phyloP scores from a whole-genome alignment of 2,329 filamentous ascomycete genomes.

The Alternaria tenuissima region DNA sequence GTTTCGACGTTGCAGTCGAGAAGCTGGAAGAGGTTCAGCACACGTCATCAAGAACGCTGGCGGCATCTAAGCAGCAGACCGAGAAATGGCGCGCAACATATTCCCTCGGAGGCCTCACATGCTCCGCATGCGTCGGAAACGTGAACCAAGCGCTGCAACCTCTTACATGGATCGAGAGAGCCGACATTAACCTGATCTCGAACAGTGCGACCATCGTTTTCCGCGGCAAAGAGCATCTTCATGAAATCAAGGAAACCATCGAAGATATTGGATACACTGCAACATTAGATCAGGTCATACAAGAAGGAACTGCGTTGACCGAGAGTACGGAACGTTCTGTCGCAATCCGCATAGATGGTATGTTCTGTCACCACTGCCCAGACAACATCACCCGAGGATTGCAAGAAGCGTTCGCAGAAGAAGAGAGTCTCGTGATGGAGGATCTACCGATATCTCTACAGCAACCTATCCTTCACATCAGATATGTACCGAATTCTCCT shows the following conservation, averaged over 20 bases:
- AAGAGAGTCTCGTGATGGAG: conserved; percentile 60
- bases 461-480: conserved; percentile 71
- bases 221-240: conserved; percentile 55
- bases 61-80: conserved; percentile 11
- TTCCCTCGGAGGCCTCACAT: conserved; percentile 66
- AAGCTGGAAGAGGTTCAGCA: conserved; percentile 35
- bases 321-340: conserved; percentile 40
- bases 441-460: conserved; percentile 64
- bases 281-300: conserved; percentile 45
- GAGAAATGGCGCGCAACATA: conserved; percentile 55
- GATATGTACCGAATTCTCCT: conserved; percentile 74
- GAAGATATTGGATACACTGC: conserved; percentile 58
- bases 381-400: conserved; percentile 63
- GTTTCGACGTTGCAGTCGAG: conserved; percentile 53
- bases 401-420: conserved; percentile 56
- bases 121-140: conserved; percentile 62
- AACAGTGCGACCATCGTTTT: conserved; percentile 61
- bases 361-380: conserved; percentile 59
- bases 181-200: conserved; percentile 61
- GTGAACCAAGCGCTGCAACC: conserved; percentile 59
- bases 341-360: conserved; percentile 51
- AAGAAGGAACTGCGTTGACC: not conserved
- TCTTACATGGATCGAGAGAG: conserved; percentile 56
- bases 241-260: conserved; percentile 58
- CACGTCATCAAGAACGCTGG: not conserved